Base-by-base conservation (phyloP, 768 basidiomycete species). In the Tulasnella calospora region DNA sequence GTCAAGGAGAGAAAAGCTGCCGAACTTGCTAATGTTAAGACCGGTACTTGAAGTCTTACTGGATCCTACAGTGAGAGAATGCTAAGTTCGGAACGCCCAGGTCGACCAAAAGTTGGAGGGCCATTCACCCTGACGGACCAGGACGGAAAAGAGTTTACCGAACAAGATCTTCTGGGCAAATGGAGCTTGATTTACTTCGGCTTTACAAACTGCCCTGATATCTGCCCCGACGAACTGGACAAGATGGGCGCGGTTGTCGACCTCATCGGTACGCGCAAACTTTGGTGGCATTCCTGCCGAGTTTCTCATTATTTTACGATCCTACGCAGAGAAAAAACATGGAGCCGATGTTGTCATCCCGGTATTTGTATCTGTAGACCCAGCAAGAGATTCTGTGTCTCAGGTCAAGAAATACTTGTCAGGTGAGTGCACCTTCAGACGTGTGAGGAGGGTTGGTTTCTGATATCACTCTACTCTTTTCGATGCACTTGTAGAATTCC, bases 161-260 rank as follows among this genome's bases (percentile, higher is more conserved):
- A 98, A 69, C 85, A 92, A 76, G 89, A 97, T 82, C 86, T 99
- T 70, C 84, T 92, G 35, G 96, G 96, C 46, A 93, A 94, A 86
- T 98, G 94, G 94, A 92, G 88, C n/a, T 85, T 94, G 79, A 88
- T 94, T 70, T 94, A 98, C 86, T 99, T 99, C 85, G 98, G 98
- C n/a, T 99, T 99, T 87, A 96, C 97, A 40, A 97, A 99, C 84
- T 99, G 98, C 85, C 97, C 98, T 8, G 98, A 99, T 84, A 98
- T 99, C 76, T 99, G 98, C 83, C 98, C 98, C 0, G 94, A 96
- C 76, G 97, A 99, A 85, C 88, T 99, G 38, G 98, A 99, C 86
- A 99, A 99, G 87, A 90, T 98, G 86, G 90, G 92, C 17, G 87
- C 85, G 0, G 91, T 96, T 23, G 87, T 99, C 61, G 87, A 92